Percentiles rank a stretch among this genome's conserved stretches.
Evolutionary conservation across 225 moss, liverwort and hornwort species (phyloP).

Genomic region (Thuidium tamariscinum): DNA sequence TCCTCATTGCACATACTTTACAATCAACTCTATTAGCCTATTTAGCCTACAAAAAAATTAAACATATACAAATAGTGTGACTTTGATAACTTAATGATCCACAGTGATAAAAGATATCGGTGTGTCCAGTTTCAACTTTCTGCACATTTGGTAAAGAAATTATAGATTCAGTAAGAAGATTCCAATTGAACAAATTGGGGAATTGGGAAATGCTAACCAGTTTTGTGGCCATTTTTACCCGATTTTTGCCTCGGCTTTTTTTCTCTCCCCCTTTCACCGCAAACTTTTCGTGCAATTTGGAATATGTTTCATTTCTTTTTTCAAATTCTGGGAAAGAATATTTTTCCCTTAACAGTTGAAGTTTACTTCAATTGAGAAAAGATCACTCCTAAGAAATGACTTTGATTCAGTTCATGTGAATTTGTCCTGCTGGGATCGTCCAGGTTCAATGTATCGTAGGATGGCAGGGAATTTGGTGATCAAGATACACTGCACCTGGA

Average conservation of each 20-base stretch:
- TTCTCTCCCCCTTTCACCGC: neutral
- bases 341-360: neutral
- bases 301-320: neutral
- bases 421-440: neutral
- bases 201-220: neutral
- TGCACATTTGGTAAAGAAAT: neutral
- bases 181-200: neutral
- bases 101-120: neutral
- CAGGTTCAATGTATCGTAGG: neutral
- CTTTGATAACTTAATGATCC: neutral
- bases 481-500: neutral
- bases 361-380: neutral
- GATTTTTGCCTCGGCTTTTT: neutral
- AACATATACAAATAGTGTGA: neutral
- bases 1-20: too few relatives aligned
- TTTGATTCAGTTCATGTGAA: neutral
- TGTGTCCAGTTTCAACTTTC: neutral
- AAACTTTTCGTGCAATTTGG: too few relatives aligned
- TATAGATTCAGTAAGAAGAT: neutral
- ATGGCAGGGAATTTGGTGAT: neutral
- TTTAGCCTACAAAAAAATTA: too few relatives aligned
- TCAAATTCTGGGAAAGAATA: neutral
- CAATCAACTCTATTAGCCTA: neutral
- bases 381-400: neutral
- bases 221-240: too few relatives aligned